Percentiles rank a stretch among this genome's conserved stretches.
Evolutionary conservation across 495 filamentous ascomycete species (phyloP).

Genomic region (Aspergillus haitiensis): DNA sequence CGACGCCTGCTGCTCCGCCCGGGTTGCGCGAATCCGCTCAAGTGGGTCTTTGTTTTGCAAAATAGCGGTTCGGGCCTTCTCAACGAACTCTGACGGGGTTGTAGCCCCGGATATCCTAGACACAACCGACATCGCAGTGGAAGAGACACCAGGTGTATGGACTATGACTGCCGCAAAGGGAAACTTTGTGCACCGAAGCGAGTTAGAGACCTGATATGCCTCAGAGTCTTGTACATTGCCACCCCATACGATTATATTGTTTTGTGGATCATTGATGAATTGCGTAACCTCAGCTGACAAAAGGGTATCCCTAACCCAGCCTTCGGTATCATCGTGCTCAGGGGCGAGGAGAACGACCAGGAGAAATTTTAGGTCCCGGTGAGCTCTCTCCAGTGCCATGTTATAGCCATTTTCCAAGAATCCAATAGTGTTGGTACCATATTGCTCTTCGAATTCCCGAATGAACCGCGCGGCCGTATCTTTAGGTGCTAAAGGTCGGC

Average conservation of each 20-base stretch:
- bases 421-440: constrained; percentile 65
- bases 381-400: constrained; percentile 82
- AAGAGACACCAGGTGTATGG: constrained; percentile 77
- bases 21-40: constrained; percentile 62
- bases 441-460: constrained; percentile 91
- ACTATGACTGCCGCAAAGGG: constrained; percentile 83
- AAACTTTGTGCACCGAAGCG: constrained; percentile 83
- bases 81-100: constrained; percentile 63
- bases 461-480: constrained; percentile 88
- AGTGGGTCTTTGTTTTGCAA: constrained; percentile 68
- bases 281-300: constrained; percentile 68
- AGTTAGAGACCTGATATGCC: constrained; percentile 83
- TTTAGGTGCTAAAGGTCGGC: constrained; percentile 72
- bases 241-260: constrained; percentile 84
- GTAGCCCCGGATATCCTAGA: constrained; percentile 70
- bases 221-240: constrained; percentile 90
- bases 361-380: constrained; percentile 86
- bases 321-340: constrained; percentile 86
- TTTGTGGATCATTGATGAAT: constrained; percentile 68
- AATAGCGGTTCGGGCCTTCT: constrained; percentile 69
- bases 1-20: constrained; percentile 74
- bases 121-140: constrained; percentile 83
- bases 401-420: constrained; percentile 89
- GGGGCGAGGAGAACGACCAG: constrained; percentile 81
- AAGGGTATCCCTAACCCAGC: constrained; percentile 82